Evolutionary conservation across 805 yeast species (phyloP).

Genomic region (Zygoascus biomembranicola): DNA sequence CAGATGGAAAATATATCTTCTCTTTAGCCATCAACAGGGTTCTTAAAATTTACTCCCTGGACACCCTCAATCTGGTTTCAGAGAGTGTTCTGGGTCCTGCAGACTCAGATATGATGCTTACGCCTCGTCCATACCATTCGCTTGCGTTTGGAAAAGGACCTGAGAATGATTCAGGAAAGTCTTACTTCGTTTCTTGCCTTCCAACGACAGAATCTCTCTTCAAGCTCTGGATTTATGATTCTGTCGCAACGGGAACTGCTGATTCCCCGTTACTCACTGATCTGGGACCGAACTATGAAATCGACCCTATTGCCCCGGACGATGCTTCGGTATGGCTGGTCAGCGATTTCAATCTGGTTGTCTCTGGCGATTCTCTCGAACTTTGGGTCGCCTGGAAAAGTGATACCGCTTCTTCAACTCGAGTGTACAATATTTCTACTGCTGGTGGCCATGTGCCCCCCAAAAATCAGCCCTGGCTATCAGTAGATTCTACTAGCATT

Average conservation of each 20-base stretch:
- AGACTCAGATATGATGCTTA: background rate
- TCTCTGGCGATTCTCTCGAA: conserved; percentile 18
- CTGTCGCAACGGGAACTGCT: conserved; percentile 6
- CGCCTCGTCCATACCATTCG: background rate
- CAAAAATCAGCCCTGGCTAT: background rate
- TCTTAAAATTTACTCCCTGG: conserved; percentile 54
- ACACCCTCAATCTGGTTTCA: conserved; percentile 23
- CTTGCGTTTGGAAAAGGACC: conserved; percentile 1
- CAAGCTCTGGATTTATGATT: conserved; percentile 7
- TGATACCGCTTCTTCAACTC: conserved; percentile 45
- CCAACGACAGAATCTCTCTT: conserved; percentile 25
- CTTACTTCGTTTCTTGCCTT: conserved; percentile 30
- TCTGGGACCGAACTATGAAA: conserved; percentile 23
- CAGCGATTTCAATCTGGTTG: conserved; percentile 35
- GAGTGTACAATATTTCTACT: conserved; percentile 10
- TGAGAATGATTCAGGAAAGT: conserved; percentile 3
- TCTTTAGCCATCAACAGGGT: conserved; percentile 48
- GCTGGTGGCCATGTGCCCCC: background rate
- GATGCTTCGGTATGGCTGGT: conserved; percentile 38
- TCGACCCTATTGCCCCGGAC: conserved; percentile 26
- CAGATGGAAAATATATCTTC: conserved; percentile 27
- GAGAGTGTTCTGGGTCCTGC: conserved; percentile 2
- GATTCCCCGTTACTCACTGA: conserved; percentile 17
- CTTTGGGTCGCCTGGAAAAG: conserved; percentile 54
- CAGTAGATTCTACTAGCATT: background rate